Conservation (phyloP, 805 yeast genomes). For the Saccharomycopsis sp. region DNA sequence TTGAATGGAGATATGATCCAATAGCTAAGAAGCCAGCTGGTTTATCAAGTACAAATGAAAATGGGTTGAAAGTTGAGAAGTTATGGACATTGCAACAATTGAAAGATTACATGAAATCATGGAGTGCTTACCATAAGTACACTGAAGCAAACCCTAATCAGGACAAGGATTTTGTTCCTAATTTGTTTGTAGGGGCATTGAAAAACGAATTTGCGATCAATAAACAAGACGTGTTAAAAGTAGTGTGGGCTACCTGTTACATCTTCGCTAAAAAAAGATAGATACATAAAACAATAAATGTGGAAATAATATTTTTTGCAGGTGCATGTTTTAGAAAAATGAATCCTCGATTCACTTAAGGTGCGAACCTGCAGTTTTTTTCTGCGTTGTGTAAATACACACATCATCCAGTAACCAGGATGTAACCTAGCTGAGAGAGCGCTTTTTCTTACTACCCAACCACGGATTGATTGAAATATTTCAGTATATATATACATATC, state of each 20-base stretch:
- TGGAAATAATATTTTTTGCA: too few species aligned
- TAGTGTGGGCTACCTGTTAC: slow-evolving; percentile 52
- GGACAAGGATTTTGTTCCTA: slow-evolving; percentile 40
- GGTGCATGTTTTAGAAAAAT: too few species aligned
- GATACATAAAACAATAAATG: too few species aligned
- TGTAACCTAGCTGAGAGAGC: too few species aligned
- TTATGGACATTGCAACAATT: slow-evolving; percentile 40
- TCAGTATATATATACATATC: too few species aligned
- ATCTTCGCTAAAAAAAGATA: slow-evolving; percentile 33
- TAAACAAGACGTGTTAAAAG: slow-evolving; percentile 34
- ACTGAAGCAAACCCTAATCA: slow-evolving; percentile 29
- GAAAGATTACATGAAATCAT: slow-evolving; percentile 53
- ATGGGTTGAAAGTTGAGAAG: slow-evolving; percentile 31
- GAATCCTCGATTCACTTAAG: too few species aligned
- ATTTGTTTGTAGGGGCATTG: slow-evolving; percentile 38
- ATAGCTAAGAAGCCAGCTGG: too few species aligned
- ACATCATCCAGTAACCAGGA: too few species aligned
- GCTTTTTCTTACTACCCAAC: too few species aligned
- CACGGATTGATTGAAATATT: too few species aligned
- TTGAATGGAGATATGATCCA: slow-evolving; percentile 23
- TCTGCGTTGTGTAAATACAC: too few species aligned
- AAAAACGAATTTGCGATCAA: slow-evolving; percentile 39
- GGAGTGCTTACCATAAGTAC: slow-evolving; percentile 64
- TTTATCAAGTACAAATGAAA: slow-evolving; percentile 5
- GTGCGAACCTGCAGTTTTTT: too few species aligned